Evolutionary conservation across 2,329 filamentous ascomycete species (phyloP).

Genomic region (Fusarium tjaetaba): DNA sequence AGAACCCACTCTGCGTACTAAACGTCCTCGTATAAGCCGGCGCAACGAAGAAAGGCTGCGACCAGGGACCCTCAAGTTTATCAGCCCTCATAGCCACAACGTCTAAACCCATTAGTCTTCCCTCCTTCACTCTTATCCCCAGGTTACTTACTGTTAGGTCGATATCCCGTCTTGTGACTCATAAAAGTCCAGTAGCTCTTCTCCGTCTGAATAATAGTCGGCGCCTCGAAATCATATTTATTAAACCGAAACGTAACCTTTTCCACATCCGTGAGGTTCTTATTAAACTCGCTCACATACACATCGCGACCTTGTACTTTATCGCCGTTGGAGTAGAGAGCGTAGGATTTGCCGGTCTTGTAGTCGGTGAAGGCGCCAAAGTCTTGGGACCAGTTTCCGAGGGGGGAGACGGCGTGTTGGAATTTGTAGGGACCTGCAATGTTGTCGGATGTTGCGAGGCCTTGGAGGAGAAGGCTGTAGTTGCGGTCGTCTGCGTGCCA

Average conservation of each 20-base stretch:
- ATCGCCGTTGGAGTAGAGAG: slow-evolving; percentile 70
- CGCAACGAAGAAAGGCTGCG: slow-evolving; percentile 60
- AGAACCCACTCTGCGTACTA: slow-evolving; percentile 62
- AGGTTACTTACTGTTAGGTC: slow-evolving; percentile 65
- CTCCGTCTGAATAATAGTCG: slow-evolving; percentile 69
- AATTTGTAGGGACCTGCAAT: slow-evolving; percentile 65
- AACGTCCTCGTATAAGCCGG: slow-evolving; percentile 61
- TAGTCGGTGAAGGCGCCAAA: slow-evolving; percentile 70
- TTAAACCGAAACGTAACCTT: slow-evolving; percentile 64
- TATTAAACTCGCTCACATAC: slow-evolving; percentile 65
- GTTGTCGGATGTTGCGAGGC: slow-evolving; percentile 62
- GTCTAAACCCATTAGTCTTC: slow-evolving; percentile 39
- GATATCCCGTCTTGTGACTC: slow-evolving; percentile 71
- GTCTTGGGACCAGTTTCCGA: slow-evolving; percentile 72
- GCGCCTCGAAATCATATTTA: slow-evolving; percentile 69
- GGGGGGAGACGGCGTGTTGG: slow-evolving; percentile 61
- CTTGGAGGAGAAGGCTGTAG: slow-evolving; percentile 66
- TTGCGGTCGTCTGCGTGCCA: slow-evolving; percentile 70
- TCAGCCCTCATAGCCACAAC: slow-evolving; percentile 66
- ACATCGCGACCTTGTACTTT: slow-evolving; percentile 64
- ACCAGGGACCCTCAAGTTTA: slow-evolving; percentile 60
- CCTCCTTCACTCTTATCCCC: too few relatives aligned
- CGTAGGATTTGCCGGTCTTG: slow-evolving; percentile 65
- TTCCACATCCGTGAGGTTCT: slow-evolving; percentile 61
- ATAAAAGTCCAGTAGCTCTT: slow-evolving; percentile 68